Evolutionary conservation across 257 asterid genomes (phyloP), one percentile per base, ranked within the genome.

Genomic region (Eustoma russellianum): DNA sequence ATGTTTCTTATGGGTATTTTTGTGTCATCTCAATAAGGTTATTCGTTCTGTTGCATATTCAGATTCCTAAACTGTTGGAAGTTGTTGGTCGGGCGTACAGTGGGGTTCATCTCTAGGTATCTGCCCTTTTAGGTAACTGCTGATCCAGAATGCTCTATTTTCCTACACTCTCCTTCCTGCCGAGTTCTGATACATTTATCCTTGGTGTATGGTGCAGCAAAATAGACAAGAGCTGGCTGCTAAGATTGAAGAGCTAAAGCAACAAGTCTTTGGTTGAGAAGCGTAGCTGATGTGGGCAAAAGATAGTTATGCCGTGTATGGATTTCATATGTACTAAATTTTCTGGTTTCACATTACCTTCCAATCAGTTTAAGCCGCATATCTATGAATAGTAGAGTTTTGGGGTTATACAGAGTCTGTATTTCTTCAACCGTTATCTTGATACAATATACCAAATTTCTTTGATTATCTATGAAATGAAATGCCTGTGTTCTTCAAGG

Each of bases 51-150:
- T 55, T 7, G 33, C 41, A 47, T 4, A 50, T 41, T 50, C 68
- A 89, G 97, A 34, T 89, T 15, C 95, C 97, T 3, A 83, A 83
- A 52, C 56, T 80, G 68, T 63, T 85, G 82, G 88, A 82, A 77
- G 73, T 78, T 12, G 66, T 88, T 11, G 97, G 97, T 53, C 83
- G 86, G 50, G 82, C 84, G 70, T 89, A 86, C 85, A 0, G 5
- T 83, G 60, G 83, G 95, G 97, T 89, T 86, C 77, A 76, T 59
- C 66, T 62, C 76, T 35, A 93, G 95, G 40, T 89, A 77, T 63
- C 74, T 89, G 6, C 63, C 86, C 40, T 80, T 89, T 70, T 78
- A 89, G 95, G 97, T 86, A 53, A 17, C 1, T 64, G 53, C 10
- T 34, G 9, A 13, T 34, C 52, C 54, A 18, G 18, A 8, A 44